Percentiles rank a stretch among this genome's conserved stretches.
Conservation (phyloP, 352 stramenopile species). For the Phytophthora syringae region DNA sequence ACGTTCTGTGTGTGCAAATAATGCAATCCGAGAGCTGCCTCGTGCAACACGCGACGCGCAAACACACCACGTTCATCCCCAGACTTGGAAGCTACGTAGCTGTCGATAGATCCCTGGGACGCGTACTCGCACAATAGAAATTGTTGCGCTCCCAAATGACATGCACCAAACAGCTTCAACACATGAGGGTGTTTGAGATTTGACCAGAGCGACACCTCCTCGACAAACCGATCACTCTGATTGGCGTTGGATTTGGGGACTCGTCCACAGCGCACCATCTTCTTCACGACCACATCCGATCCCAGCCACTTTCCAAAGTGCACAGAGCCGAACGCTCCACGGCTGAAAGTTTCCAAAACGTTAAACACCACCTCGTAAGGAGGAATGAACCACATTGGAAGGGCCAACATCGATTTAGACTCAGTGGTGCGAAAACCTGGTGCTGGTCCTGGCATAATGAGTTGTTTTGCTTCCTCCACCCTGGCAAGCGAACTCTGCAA, state of each 20-base stretch:
- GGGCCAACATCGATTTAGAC: conserved; percentile 8
- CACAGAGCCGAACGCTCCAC: conserved; percentile 30
- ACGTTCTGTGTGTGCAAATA: conserved; percentile 38
- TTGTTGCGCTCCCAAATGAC: conserved; percentile 25
- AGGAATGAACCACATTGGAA: conserved; percentile 39
- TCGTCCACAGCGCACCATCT: conserved; percentile 21
- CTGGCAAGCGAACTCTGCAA: conserved; percentile 23
- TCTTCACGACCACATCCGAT: conserved; percentile 37
- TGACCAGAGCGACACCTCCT: conserved; percentile 35
- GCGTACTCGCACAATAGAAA: conserved; percentile 35
- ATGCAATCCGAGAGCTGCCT: conserved; percentile 34
- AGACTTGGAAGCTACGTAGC: conserved; percentile 16
- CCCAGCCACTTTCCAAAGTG: conserved; percentile 40
- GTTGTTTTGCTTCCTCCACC: conserved; percentile 22
- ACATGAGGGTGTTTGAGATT: conserved; percentile 38
- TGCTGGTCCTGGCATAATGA: conserved; percentile 1
- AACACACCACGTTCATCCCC: conserved; percentile 8
- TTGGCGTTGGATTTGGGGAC: conserved; percentile 17
- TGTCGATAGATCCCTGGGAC: conserved; percentile 29
- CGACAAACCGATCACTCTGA: conserved; percentile 15
- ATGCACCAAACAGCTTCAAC: conserved; percentile 35
- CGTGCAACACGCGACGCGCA: conserved; percentile 25
- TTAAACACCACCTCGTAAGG: conserved; percentile 40
- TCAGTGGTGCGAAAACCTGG: conserved; percentile 2
- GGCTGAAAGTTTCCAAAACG: conserved; percentile 25